Conservation (phyloP, 2,329 filamentous ascomycete species). For the Phaeosphaeriaceae sp. region DNA sequence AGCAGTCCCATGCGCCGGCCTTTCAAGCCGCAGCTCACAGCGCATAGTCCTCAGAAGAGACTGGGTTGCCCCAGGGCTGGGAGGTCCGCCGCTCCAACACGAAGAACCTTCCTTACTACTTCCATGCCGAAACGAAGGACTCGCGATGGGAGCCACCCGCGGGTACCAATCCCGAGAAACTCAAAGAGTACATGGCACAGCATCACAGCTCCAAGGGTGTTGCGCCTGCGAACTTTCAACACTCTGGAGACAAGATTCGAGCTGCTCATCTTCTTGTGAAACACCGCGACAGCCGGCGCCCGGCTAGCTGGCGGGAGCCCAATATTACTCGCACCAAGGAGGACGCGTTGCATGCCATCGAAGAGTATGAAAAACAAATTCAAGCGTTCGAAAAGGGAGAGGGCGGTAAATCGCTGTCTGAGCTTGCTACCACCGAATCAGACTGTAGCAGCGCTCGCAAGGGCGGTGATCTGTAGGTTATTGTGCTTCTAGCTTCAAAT, state of each 20-base stretch:
- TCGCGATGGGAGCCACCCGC: constrained; percentile 94
- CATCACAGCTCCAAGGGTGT: constrained; percentile 73
- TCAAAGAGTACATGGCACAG: constrained; percentile 92
- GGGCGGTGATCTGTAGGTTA: constrained; percentile 79
- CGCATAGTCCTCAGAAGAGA: constrained; percentile 37
- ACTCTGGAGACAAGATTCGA: constrained; percentile 79
- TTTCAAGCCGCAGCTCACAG: constrained; percentile 26
- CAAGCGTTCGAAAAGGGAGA: constrained; percentile 65
- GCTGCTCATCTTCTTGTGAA: constrained; percentile 93
- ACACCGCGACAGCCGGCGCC: constrained; percentile 85
- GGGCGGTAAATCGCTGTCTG: constrained; percentile 64
- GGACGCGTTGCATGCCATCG: constrained; percentile 80
- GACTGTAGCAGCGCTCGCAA: constrained; percentile 97
- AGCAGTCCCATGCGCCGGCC: constrained; percentile 4
- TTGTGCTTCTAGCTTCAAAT: neutral
- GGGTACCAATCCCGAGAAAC: constrained; percentile 86
- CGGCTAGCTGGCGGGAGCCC: constrained; percentile 90
- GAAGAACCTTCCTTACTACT: constrained; percentile 99
- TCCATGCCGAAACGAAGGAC: constrained; percentile 84
- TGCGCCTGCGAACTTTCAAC: constrained; percentile 45
- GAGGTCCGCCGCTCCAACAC: constrained; percentile 98
- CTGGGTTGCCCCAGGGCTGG: constrained; percentile 83
- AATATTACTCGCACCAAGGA: constrained; percentile 89
- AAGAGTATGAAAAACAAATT: constrained; percentile 78
- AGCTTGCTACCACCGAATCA: constrained; percentile 86